Base-by-base conservation (phyloP, 805 yeast genomes). In the Teunomyces barrocoloradensis region DNA sequence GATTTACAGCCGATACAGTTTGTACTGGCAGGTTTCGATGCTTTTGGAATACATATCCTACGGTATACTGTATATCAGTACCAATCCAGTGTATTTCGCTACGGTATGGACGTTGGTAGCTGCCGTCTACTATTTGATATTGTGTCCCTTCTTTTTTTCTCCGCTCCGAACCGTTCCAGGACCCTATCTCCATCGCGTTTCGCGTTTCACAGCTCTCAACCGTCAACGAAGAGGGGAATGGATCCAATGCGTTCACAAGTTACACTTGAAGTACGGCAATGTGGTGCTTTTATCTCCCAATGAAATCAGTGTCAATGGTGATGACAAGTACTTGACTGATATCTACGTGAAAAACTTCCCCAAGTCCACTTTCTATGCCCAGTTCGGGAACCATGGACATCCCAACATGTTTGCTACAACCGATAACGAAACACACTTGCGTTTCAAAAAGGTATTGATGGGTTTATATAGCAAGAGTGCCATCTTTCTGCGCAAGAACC, bases 261-360 rank as follows among this genome's bases (percentile, higher is more conserved):
- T 84, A 48, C 91, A 85, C 55, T 41, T 59, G 40, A 59, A 66
- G 48, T 82, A 82, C 54, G 91, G 90, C 1, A 76, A 84, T 6
- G 78, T 84, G 3, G 81, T 85, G 4, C 68, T 85, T 18, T 62
- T 85, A 11, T 74, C 81, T 1, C 89, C 90, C 2, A 63, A 67
- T 20, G 89, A 84, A 53, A 68, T 85, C 15, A 81, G 85, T 43
- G 74, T 85, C 39, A 71, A 78, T 39, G 76, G 73, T 1, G 80
- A 82, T 44, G 57, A 72, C 4, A 72, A 71, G 41, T 77, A 69
- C 50, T 53, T 83, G 35, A 77, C 75, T 53, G 81, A 80, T 37
- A 74, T 85, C 17, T 86, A 85, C 59, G 63, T 78, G 45, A 74
- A 71, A 49, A 68, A 85, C 68, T 68, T 75, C 68, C 75, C 86